phyloP scores from a whole-genome alignment of 2,329 filamentous ascomycete genomes.

The Penicillium sp. region DNA sequence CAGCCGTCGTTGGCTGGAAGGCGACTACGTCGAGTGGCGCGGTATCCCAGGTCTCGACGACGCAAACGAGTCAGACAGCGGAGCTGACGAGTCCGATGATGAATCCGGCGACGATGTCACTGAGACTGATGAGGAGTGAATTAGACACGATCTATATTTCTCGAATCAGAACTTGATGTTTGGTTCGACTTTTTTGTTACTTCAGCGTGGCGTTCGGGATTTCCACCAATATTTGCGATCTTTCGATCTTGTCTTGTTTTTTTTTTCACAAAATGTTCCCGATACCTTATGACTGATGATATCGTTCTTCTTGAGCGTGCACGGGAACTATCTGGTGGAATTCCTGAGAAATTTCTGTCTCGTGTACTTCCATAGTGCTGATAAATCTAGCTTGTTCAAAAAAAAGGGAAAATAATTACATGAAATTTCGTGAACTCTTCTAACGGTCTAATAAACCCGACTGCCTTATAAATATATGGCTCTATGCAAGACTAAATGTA shows the following conservation, averaged over 20 bases:
- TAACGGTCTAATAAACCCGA: background rate
- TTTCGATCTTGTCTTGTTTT: conserved; percentile 8
- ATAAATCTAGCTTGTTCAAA: background rate
- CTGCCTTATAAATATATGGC: background rate
- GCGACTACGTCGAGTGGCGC: conserved; percentile 79
- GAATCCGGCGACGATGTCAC: conserved; percentile 43
- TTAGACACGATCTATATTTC: background rate
- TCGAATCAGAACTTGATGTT: conserved; percentile 5
- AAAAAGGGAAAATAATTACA: conserved; percentile 7
- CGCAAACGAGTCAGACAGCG: conserved; percentile 50
- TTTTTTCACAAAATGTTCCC: conserved; percentile 13
- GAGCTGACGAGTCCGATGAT: conserved; percentile 36
- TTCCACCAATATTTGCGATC: conserved; percentile 5
- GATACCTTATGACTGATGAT: conserved; percentile 21
- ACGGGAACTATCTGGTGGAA: conserved; percentile 1
- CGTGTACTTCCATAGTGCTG: conserved; percentile 2
- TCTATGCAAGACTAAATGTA: background rate
- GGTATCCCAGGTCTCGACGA: conserved; percentile 68
- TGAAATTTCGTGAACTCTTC: background rate
- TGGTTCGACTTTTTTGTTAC: conserved; percentile 13
- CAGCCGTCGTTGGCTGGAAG: conserved; percentile 83
- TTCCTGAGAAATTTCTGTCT: background rate
- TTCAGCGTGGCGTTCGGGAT: conserved; percentile 30
- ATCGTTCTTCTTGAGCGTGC: conserved; percentile 15
- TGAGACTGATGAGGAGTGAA: conserved; percentile 43